phyloP scores from a whole-genome alignment of 2,329 filamentous ascomycete genomes.

The Ophiostoma quercus region DNA sequence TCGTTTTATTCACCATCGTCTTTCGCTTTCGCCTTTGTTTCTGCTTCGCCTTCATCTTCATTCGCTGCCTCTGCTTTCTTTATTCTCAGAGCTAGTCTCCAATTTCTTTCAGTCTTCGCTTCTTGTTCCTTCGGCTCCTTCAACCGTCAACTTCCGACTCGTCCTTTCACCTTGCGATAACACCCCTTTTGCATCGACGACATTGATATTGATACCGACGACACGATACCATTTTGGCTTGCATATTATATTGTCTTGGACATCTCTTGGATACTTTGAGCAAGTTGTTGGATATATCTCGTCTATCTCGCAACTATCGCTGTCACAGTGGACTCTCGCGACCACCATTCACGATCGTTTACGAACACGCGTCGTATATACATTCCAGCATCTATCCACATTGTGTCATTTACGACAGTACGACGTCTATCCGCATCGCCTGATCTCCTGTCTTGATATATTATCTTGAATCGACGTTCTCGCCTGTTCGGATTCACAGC shows the following conservation, averaged over 20 bases:
- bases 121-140: neutral
- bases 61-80: constrained; percentile 2
- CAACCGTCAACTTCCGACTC: neutral
- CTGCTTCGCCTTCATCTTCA: neutral
- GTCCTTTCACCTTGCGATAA: neutral
- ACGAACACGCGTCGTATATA: neutral
- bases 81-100: constrained; percentile 11
- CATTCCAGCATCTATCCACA: neutral
- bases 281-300: neutral
- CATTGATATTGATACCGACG: neutral
- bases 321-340: too few relatives aligned
- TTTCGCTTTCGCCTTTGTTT: constrained; percentile 3
- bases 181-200: neutral
- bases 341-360: constrained; percentile 2
- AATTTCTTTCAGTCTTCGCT: neutral
- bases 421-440: neutral
- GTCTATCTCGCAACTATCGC: neutral
- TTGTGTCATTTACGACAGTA: neutral
- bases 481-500: neutral
- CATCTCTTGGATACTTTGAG: neutral
- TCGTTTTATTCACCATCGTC: constrained; percentile 7
- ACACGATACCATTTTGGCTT: neutral
- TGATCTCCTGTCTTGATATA: neutral
- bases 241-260: neutral
- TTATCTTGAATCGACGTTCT: neutral